Evolutionary conservation across 306 rosid genomes (phyloP).

Genomic region (Boehmeria nivea): DNA sequence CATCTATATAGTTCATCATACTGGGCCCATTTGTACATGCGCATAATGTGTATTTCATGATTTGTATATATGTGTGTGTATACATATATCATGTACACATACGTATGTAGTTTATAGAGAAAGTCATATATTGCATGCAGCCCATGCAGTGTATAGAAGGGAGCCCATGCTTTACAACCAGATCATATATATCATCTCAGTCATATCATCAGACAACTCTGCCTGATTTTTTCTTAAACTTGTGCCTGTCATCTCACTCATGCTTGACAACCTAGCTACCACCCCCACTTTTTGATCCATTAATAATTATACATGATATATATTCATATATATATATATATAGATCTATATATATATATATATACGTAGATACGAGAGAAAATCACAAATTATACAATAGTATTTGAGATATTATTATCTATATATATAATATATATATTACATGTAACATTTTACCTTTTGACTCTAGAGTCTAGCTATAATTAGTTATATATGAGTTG

Average conservation of each 20-base stretch:
- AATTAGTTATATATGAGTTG: too few relatives aligned
- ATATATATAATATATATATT: too few relatives aligned
- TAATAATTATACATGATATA: not conserved
- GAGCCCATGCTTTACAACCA: conserved; percentile 16
- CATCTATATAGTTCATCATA: not conserved
- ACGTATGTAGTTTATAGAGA: not conserved
- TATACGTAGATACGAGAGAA: too few relatives aligned
- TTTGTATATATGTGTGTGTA: not conserved
- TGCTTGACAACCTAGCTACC: conserved; percentile 7
- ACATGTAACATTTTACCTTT: too few relatives aligned
- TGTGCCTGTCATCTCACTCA: conserved; percentile 4
- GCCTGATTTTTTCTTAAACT: conserved; percentile 3
- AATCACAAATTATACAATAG: too few relatives aligned
- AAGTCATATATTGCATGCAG: conserved; percentile 15
- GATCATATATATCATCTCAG: not conserved
- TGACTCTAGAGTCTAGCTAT: too few relatives aligned
- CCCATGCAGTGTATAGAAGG: conserved; percentile 13
- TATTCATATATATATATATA: not conserved
- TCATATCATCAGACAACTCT: not conserved
- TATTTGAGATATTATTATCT: too few relatives aligned
- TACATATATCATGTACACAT: not conserved
- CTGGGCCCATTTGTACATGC: conserved; percentile 18
- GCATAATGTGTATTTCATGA: not conserved
- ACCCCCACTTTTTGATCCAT: not conserved
- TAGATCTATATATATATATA: too few relatives aligned